These are phyloP conservation scores for Agrocybe pediades DNA, from an alignment of 768 basidiomycete species.

Conservation along the genomic window DNA sequence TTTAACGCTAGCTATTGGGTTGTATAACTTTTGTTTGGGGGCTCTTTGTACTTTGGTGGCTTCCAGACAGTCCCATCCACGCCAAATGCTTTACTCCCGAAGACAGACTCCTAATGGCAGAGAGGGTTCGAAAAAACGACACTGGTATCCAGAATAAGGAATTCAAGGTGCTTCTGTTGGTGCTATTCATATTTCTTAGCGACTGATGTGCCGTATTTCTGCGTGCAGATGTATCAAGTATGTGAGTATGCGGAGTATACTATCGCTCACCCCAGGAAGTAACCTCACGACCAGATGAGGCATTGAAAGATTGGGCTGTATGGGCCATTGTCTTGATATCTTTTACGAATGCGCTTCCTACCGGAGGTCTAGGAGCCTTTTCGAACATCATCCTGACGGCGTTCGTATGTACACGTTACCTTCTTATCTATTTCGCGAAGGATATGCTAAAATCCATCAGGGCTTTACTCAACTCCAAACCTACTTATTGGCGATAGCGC, in stretches of 20 bases:
- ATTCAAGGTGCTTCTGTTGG: slow-evolving; percentile 41
- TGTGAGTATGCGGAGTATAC: not conserved
- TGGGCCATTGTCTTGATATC: slow-evolving; percentile 49
- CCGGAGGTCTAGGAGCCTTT: slow-evolving; percentile 51
- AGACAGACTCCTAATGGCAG: slow-evolving; percentile 48
- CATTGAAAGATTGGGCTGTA: slow-evolving; percentile 44
- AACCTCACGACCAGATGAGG: slow-evolving; percentile 34
- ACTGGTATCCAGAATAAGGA: slow-evolving; percentile 53
- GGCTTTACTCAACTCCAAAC: slow-evolving; percentile 52
- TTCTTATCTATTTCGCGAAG: not conserved
- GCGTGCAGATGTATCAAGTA: not conserved
- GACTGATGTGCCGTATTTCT: not conserved
- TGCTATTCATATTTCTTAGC: not conserved
- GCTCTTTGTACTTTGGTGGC: slow-evolving; percentile 47
- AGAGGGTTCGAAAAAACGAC: slow-evolving; percentile 53
- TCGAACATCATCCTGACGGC: slow-evolving; percentile 53
- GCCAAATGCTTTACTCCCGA: slow-evolving; percentile 49
- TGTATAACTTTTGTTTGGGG: slow-evolving; percentile 51
- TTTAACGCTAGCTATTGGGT: slow-evolving; percentile 42
- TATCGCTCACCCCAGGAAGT: too few species aligned
- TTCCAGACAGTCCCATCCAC: slow-evolving; percentile 50
- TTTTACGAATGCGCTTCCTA: slow-evolving; percentile 48
- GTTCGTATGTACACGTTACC: slow-evolving; percentile 33
- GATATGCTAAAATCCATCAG: slow-evolving; percentile 17
- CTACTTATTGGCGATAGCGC: slow-evolving; percentile 52